phyloP scores from a whole-genome alignment of 2,329 filamentous ascomycete species.

The Penicillium paneum region DNA sequence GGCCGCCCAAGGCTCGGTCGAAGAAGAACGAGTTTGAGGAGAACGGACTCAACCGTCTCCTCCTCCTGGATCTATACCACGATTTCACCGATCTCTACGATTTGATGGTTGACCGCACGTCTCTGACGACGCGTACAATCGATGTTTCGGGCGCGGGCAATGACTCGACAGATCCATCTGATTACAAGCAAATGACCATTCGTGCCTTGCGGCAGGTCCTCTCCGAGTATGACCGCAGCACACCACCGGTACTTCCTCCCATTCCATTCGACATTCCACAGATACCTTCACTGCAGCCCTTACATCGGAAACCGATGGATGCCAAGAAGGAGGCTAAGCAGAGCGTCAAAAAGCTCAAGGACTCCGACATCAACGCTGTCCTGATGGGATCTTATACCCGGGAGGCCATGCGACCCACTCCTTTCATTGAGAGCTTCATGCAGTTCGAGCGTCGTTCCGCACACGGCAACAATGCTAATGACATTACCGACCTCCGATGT shows the following conservation, averaged over 20 bases:
- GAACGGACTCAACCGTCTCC: conserved; percentile 78
- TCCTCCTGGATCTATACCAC: conserved; percentile 76
- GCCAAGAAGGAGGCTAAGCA: conserved; percentile 72
- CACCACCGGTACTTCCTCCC: conserved; percentile 83
- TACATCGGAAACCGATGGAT: conserved; percentile 63
- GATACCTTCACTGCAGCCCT: conserved; percentile 65
- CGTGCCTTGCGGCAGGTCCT: conserved; percentile 75
- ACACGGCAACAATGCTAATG: conserved; percentile 44
- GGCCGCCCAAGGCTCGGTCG: conserved; percentile 87
- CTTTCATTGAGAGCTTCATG: conserved; percentile 49
- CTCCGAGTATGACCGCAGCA: conserved; percentile 83
- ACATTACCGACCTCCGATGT: conserved; percentile 47
- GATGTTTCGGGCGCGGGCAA: conserved; percentile 61
- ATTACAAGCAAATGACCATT: conserved; percentile 57
- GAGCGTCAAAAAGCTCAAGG: conserved; percentile 68
- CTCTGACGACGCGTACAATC: conserved; percentile 73
- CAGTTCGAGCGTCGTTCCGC: conserved; percentile 46
- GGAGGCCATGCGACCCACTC: conserved; percentile 57
- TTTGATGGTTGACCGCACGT: conserved; percentile 74
- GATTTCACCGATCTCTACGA: conserved; percentile 89
- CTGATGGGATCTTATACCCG: conserved; percentile 79
- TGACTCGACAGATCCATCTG: conserved; percentile 36
- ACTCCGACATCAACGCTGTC: conserved; percentile 72
- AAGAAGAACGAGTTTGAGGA: conserved; percentile 90
- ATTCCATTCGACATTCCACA: conserved; percentile 86